Base-by-base conservation (phyloP, 1,284 basidiomycete genomes). In the Stygiomarasmius scandens region DNA sequence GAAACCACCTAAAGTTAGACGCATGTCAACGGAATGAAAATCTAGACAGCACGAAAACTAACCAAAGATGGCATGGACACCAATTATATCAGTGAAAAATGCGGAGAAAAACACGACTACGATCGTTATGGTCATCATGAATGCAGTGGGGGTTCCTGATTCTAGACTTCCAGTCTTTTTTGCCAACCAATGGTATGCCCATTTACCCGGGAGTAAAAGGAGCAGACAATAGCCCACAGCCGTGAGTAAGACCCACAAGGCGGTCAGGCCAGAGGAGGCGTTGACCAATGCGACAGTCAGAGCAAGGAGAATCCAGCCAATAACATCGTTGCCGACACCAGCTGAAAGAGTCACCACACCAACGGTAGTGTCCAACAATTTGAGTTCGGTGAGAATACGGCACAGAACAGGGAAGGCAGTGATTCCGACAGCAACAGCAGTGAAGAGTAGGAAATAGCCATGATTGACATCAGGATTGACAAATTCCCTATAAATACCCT, bases 331-430 rank as follows among this genome's bases (percentile, higher is more conserved):
- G 1, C 92, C 93, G 11, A 97, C 90, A 53, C 95, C 94, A 1
- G 95, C 95, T 1, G 93, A 90, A 11, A 98, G 84, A 2, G 90
- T 73, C 25, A 96, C 86, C 34, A 94, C 85, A 10, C 95, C 96
- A 49, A 98, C 94, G 20, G 86, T 87, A 43, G 93, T 95, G 63
- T 95, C 90, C 53, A 97, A 85, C 1, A 98, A 81, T 72, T 87
- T 86, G 58, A 87, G 75, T 63, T 85, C 86, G 0, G 89, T 89
- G 22, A 93, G 77, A 65, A 93, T 93, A 61, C 95, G 91, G 68
- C 95, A 96, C 1, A 97, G 82, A n/a, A 98, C 95, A 0, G 88
- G 91, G 75, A 95, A 95, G 0, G 93, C 93, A 0, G 94, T 96
- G 72, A 96, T 96, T 3, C 91, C 89, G 72, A 93, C 86, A 10